Conservation (phyloP, 2,329 filamentous ascomycete species). For the Trichoderma sp. region DNA sequence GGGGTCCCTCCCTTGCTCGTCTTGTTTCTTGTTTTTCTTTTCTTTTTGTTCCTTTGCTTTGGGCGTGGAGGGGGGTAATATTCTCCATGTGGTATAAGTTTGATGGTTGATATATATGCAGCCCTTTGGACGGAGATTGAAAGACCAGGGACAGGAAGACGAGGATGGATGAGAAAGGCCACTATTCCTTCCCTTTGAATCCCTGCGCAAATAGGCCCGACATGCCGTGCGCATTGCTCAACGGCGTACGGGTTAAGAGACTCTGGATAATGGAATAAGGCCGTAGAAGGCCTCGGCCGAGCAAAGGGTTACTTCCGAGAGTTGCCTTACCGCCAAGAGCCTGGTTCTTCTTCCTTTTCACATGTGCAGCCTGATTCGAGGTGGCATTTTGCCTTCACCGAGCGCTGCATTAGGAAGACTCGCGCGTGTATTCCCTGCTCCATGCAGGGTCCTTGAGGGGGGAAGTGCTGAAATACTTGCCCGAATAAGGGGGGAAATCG, state of each 20-base stretch:
- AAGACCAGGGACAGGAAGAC: not conserved
- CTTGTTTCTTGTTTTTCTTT: not conserved
- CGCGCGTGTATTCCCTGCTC: not conserved
- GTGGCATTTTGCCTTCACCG: not conserved
- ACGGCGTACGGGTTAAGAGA: not conserved
- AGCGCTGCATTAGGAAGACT: not conserved
- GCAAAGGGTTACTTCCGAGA: not conserved
- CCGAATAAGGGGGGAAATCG: not conserved
- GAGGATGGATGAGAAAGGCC: not conserved
- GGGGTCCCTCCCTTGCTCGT: not conserved
- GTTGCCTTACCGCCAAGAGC: not conserved
- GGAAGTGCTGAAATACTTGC: too few relatives aligned
- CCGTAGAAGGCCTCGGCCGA: not conserved
- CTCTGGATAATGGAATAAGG: not conserved
- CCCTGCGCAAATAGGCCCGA: not conserved
- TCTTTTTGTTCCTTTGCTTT: not conserved
- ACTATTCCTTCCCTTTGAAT: not conserved
- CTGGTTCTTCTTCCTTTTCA: not conserved
- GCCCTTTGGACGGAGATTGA: conserved; percentile 12
- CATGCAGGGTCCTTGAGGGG: not conserved
- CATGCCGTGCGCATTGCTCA: not conserved
- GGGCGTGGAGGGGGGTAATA: not conserved
- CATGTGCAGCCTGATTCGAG: conserved; percentile 1
- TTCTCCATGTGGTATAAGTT: not conserved
- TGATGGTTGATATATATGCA: not conserved